Evolutionary conservation across 306 rosid species (phyloP).

Genomic region (Quercus suber): DNA sequence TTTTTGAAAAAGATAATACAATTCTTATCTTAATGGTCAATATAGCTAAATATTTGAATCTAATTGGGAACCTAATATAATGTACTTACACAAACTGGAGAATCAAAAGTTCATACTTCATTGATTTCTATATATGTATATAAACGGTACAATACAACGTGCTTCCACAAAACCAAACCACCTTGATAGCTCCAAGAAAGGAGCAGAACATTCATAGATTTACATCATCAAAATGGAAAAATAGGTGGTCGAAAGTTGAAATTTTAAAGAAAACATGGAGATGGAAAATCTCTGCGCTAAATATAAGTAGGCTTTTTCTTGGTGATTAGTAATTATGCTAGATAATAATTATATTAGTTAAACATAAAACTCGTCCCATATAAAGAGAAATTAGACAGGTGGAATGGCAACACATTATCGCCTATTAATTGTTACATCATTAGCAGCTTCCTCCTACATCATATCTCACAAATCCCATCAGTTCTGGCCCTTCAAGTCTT

Average conservation of each 20-base stretch:
- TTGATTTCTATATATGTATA: neutral
- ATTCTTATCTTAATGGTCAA: too few species aligned
- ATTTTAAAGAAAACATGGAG: neutral
- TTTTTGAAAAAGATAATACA: too few species aligned
- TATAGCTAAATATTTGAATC: too few species aligned
- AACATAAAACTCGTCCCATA: neutral
- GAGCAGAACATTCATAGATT: neutral
- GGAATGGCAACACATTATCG: conserved; percentile 23
- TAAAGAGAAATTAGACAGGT: neutral
- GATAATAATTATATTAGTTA: neutral
- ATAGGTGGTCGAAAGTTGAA: neutral
- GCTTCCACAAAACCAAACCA: neutral
- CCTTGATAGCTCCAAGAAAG: neutral
- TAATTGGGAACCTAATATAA: too few species aligned
- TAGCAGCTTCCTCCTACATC: conserved; percentile 69
- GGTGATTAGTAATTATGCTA: neutral
- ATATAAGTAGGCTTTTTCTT: neutral
- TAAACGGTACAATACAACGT: neutral
- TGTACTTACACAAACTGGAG: neutral
- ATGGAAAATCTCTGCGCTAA: neutral
- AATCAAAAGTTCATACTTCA: neutral
- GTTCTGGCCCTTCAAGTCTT: conserved; percentile 77
- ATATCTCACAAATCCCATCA: conserved; percentile 91
- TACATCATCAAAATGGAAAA: neutral
- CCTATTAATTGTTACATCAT: conserved; percentile 21